These are phyloP conservation scores for Suillus sp. DNA, from an alignment of 768 basidiomycete species.

Conservation along the genomic window DNA sequence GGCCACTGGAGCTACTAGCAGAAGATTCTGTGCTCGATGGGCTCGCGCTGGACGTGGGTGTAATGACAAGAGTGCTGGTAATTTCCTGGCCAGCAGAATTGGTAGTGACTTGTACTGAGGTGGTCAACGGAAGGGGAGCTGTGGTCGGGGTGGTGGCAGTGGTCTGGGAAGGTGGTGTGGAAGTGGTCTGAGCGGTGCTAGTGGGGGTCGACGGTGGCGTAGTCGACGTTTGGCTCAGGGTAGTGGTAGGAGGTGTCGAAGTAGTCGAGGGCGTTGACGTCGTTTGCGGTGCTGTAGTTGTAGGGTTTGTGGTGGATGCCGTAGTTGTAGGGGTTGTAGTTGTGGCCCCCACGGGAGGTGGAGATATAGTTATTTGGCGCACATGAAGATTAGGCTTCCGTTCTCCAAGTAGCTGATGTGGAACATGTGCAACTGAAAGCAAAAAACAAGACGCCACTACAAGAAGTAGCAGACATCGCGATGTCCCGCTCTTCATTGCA, in stretches of 20 bases:
- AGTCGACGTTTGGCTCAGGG: conserved; percentile 13
- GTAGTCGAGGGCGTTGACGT: conserved; percentile 2
- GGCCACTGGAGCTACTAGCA: conserved; percentile 35
- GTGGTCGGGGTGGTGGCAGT: conserved; percentile 10
- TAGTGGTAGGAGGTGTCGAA: conserved; percentile 10
- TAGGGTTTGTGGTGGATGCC: conserved; percentile 15
- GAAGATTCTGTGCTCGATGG: conserved; percentile 28
- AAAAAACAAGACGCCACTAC: conserved; percentile 29
- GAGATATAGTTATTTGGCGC: conserved; percentile 13
- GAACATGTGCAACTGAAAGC: conserved; percentile 29
- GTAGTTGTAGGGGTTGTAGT: conserved; percentile 10
- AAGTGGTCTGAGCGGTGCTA: background rate
- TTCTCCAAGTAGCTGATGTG: conserved; percentile 22
- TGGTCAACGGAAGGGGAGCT: conserved; percentile 13
- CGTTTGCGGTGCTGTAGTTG: conserved; percentile 13
- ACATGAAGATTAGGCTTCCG: conserved; percentile 19
- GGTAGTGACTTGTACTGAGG: conserved; percentile 26
- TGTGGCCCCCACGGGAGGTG: conserved; percentile 5
- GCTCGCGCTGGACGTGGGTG: conserved; percentile 25
- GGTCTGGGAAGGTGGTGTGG: conserved; percentile 16
- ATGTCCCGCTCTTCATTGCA: conserved; percentile 27
- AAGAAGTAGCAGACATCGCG: conserved; percentile 28
- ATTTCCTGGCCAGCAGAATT: conserved; percentile 31
- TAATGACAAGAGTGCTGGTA: conserved; percentile 26
- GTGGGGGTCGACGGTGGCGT: conserved; percentile 1